Evolutionary conservation across 305 asterid genomes (phyloP).

Genomic region (Fraxinus dipetala): DNA sequence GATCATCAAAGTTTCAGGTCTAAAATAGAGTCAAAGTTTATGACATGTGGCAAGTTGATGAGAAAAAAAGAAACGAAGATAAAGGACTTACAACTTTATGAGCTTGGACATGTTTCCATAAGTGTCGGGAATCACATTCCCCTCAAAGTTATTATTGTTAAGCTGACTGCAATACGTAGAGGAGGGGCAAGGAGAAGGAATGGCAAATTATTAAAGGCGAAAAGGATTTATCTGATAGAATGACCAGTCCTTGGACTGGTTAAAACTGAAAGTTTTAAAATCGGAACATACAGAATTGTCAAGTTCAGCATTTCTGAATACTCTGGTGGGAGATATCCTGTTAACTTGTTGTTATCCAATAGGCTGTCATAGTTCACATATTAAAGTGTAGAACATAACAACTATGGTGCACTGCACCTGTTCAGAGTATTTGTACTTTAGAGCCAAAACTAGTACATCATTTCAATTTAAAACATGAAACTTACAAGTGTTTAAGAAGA

Average conservation of each 20-base stretch:
- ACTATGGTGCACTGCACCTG: not conserved
- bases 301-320: slow-evolving; percentile 42
- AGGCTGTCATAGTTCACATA: slow-evolving; percentile 38
- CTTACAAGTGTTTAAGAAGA: slow-evolving; percentile 58
- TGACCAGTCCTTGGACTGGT: slow-evolving; percentile 1
- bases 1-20: slow-evolving; percentile 1
- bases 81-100: slow-evolving; percentile 39
- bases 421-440: not conserved
- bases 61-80: not conserved
- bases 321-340: slow-evolving; percentile 72
- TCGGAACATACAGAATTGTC: slow-evolving; percentile 43
- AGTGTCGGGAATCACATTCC: slow-evolving; percentile 47
- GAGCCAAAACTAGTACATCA: not conserved
- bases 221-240: not conserved
- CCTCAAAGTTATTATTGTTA: slow-evolving; percentile 63
- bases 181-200: not conserved
- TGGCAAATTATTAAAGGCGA: not conserved
- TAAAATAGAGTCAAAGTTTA: not conserved
- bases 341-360: slow-evolving; percentile 54
- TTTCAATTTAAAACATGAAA: slow-evolving; percentile 1
- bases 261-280: not conserved
- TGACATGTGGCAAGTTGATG: not conserved
- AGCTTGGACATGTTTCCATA: slow-evolving; percentile 42
- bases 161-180: slow-evolving; percentile 46
- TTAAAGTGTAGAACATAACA: slow-evolving; percentile 16